Evolutionary conservation across 192 early-diverging fungal species (phyloP).

Genomic region (Entrophospora sp.): DNA sequence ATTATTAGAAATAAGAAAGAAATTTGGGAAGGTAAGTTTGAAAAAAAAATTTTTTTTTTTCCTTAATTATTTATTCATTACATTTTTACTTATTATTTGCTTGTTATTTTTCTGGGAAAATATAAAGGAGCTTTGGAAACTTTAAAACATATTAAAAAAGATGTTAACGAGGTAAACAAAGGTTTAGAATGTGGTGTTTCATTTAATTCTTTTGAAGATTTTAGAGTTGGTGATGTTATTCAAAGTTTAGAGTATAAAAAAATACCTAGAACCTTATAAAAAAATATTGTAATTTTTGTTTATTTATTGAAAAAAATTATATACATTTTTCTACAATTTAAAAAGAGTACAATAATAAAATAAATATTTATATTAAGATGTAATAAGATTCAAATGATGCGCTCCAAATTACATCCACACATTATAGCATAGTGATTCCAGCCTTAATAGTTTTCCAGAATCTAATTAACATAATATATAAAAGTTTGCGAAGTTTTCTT

Average conservation of each 20-base stretch:
- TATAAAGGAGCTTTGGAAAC: slow-evolving; percentile 51
- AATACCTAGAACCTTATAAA: slow-evolving; percentile 40
- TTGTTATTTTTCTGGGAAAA: too few species aligned
- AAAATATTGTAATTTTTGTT: background rate
- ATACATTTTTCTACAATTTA: too few species aligned
- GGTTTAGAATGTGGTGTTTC: slow-evolving; percentile 94
- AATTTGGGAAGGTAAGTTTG: slow-evolving; percentile 62
- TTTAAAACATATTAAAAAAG: slow-evolving; percentile 84
- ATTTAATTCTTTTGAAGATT: slow-evolving; percentile 73
- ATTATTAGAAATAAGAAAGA: slow-evolving; percentile 58
- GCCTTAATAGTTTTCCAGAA: slow-evolving; percentile 14
- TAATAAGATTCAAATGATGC: too few species aligned
- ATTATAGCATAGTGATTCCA: background rate
- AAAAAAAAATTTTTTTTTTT: slow-evolving; percentile 21
- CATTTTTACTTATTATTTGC: background rate
- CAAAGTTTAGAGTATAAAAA: slow-evolving; percentile 56
- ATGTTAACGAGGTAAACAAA: slow-evolving; percentile 81
- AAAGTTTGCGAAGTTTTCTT: background rate
- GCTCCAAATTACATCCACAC: too few species aligned
- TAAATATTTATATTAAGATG: too few species aligned
- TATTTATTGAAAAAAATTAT: too few species aligned
- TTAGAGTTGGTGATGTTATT: slow-evolving; percentile 76
- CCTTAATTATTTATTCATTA: background rate
- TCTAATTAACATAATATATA: background rate
- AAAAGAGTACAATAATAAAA: too few species aligned